Evolutionary conservation across 805 yeast genomes (phyloP).

Genomic region (Geotrichum ghanense): DNA sequence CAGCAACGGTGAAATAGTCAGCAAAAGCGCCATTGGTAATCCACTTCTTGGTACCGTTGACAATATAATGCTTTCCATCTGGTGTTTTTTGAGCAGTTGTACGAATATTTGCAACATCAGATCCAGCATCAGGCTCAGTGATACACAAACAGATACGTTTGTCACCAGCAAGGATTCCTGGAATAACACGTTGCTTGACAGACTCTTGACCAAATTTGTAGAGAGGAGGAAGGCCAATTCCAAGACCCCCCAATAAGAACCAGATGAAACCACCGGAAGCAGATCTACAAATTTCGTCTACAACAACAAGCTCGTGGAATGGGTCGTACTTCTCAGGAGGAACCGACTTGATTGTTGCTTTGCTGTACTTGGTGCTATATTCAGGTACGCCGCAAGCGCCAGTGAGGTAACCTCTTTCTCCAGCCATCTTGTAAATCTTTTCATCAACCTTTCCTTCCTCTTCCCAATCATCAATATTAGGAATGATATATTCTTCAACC

Average conservation of each 20-base stretch:
- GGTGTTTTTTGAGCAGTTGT: slow-evolving; percentile 27
- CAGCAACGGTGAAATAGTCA: slow-evolving; percentile 34
- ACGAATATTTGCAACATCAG: slow-evolving; percentile 32
- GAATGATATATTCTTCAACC: slow-evolving; percentile 28
- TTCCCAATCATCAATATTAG: slow-evolving; percentile 34
- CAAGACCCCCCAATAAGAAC: slow-evolving; percentile 30
- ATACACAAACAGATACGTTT: slow-evolving; percentile 31
- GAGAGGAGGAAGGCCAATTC: slow-evolving; percentile 32
- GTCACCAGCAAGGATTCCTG: slow-evolving; percentile 27
- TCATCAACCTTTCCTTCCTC: slow-evolving; percentile 26
- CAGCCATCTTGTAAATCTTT: slow-evolving; percentile 25
- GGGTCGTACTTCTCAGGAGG: slow-evolving; percentile 29
- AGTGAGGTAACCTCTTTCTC: slow-evolving; percentile 29
- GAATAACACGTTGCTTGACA: slow-evolving; percentile 28
- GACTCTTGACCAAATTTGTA: slow-evolving; percentile 24
- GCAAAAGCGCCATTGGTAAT: slow-evolving; percentile 33
- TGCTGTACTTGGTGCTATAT: slow-evolving; percentile 28
- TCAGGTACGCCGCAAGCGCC: slow-evolving; percentile 26
- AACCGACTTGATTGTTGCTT: slow-evolving; percentile 26
- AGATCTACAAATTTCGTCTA: slow-evolving; percentile 29
- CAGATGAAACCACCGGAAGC: slow-evolving; percentile 33
- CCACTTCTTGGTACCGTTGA: slow-evolving; percentile 35
- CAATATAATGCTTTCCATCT: slow-evolving; percentile 31
- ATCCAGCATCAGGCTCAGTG: slow-evolving; percentile 36
- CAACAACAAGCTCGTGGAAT: slow-evolving; percentile 29